Evolutionary conservation across 1,284 basidiomycete genomes (phyloP), one percentile per base, ranked within the genome.

Genomic region (Athelia sp.): DNA sequence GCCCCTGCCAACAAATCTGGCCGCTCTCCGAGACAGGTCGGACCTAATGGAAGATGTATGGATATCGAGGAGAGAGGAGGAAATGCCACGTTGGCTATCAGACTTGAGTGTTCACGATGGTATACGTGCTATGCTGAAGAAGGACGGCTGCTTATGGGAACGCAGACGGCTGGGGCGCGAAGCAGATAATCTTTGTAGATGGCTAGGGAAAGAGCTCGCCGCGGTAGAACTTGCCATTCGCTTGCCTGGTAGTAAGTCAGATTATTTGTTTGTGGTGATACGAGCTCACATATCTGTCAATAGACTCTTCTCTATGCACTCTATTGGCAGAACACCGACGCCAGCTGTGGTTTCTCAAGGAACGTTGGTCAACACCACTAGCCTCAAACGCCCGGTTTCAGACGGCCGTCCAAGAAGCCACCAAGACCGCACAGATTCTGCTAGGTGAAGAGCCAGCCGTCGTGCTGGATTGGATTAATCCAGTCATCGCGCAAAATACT

Each of bases 31-130:
- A 2, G 60, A 66, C 6, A 46, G 62, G 44, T 48, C 62, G 0
- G 50, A 35, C 2, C 53, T 74, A 0, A 64, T 72, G 58, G 60
- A 71, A 40, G 72, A 74, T 49, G 60, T 74, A 0, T 75, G 72
- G 72, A 65, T 71, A 3, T 52, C 57, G 0, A 58, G 52, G 2
- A 48, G 57, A 0, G 10, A 49, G 0, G 54, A 47, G 2, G 46
- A 48, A 3, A 35, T 52, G 26, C 70, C 68, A 1, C 47, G 45
- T 6, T 74, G 72, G 72, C 56, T 73, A 0, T 54, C 64, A 19
- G 66, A 72, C 46, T 14, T 36, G 0, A 47, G 62, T 11, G 56
- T 70, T 1, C 56, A 59, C 0, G 42, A 63, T 8, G 68, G 68
- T 0, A 72, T 72, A 11, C 45, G 57, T 0, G 64, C 60, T 0